Percentiles rank a stretch among this genome's conserved stretches.
Evolutionary conservation across 192 early-diverging fungal genomes (phyloP).

Genomic region (Backusella tarrabulga): DNA sequence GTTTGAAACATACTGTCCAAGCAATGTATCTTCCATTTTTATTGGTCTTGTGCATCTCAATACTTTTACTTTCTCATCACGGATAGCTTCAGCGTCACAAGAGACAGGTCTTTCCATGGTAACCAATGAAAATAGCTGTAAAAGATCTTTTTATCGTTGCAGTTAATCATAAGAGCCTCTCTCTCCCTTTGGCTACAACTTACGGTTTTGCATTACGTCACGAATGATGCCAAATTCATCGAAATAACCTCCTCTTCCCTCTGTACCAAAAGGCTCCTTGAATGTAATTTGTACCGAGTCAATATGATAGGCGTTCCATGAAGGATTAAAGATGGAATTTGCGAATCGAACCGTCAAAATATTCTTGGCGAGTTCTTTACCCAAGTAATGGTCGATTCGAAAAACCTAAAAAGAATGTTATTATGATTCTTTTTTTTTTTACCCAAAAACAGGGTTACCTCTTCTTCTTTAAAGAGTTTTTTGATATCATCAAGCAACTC

Average conservation of each 20-base stretch:
- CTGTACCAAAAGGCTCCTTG: constrained; percentile 94
- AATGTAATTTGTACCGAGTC: constrained; percentile 93
- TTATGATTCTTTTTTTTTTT: too few relatives aligned
- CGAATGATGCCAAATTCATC: constrained; percentile 97
- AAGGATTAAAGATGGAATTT: constrained; percentile 83
- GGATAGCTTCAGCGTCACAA: constrained; percentile 84
- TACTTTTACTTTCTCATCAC: constrained; percentile 90
- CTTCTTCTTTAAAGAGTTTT: constrained; percentile 78
- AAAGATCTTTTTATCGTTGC: constrained; percentile 50
- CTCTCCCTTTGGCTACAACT: constrained; percentile 16
- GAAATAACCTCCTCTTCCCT: constrained; percentile 98
- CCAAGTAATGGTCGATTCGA: constrained; percentile 96
- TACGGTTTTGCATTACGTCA: constrained; percentile 92
- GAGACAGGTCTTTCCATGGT: constrained; percentile 91
- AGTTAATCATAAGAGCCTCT: not conserved
- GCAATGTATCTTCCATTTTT: constrained; percentile 74
- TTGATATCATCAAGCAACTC: constrained; percentile 67
- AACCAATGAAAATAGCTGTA: constrained; percentile 89
- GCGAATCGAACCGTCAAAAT: constrained; percentile 86
- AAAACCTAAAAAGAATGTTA: constrained; percentile 57
- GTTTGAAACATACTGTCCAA: constrained; percentile 90
- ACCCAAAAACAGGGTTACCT: constrained; percentile 34
- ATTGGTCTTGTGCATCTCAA: constrained; percentile 80
- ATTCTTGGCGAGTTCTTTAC: constrained; percentile 98
- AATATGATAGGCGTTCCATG: constrained; percentile 86